Evolutionary conservation across 257 asterid species (phyloP), one percentile per base, ranked within the genome.

Genomic region (Fraxinus quadrangulata): DNA sequence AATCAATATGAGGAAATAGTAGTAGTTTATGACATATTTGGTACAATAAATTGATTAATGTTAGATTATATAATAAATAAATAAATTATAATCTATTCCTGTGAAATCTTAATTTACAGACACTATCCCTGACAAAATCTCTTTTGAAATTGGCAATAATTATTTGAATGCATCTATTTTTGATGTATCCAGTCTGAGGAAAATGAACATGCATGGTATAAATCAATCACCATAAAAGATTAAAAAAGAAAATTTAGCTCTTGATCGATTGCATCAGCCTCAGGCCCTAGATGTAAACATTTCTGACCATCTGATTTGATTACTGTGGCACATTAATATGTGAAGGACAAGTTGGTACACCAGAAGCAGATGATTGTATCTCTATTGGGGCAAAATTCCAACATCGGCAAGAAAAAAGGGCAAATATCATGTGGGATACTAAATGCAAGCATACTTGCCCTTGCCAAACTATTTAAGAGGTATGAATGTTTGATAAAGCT

Each of bases 341-440:
- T 7, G 34, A 24, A 63, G 69, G 33, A 63, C 33, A 23, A 24
- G 69, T 24, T 24, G 2, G 31, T 23, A 61, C 14, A 2, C 67
- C 67, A 23, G 31, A 61, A n/a, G 31, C 67, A 61, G 31, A 61
- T 61, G 65, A 54, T 9, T 61, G 67, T 2, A 23, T 61, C 16
- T 23, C 67, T 10, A 61, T 23, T 61, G 67, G 67, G 13, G 5
- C 69, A 63, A 63, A 21, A 9, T 24, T 63, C 34, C 6, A n/a
- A n/a, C 30, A 0, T 24, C 65, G 21, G 70, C 65, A 80, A 54
- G 70, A 73, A 26, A n/a, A 75, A n/a, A 24, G 75, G 85, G 86
- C 92, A 83, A 81, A 82, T 45, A 80, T 87, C 94, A 83, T 83
- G 90, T 89, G 94, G 88, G 75, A 47, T 56, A 66, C 49, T 86